Evolutionary conservation across 1,284 basidiomycete species (phyloP), one percentile per base, ranked within the genome.

Genomic region (Wolfiporia cocos): DNA sequence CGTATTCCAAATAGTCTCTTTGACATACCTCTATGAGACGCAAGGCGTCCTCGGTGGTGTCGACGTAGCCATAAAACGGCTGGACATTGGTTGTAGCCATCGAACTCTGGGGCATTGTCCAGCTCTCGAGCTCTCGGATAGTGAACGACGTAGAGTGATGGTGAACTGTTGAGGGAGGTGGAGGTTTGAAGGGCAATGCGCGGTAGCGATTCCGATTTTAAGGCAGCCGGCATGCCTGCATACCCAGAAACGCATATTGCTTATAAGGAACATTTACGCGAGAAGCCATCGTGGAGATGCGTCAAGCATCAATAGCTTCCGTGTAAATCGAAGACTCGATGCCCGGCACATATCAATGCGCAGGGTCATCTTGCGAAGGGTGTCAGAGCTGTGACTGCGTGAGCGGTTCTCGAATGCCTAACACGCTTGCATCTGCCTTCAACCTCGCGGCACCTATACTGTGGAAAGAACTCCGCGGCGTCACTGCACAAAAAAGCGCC

Each of bases 11-110:
- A 30, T 33, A 12, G 11, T 9, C 19, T 14, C 20, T 19, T 22
- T 12, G 7, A 10, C 31, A 21, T 37, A 56, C 54, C 49, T 56
- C 52, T 52, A 90, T 85, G 52, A 90, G 71, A 37, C 86, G 76
- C 34, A 90, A 72, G 10, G 86, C 86, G 55, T 91, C 79, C 50
- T 78, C 74, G 5, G 86, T 91, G 30, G 81, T 83, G 58, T 87
- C 81, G 28, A 87, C 81, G 64, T 76, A 81, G 46, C 81, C 80
- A 46, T 70, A 70, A 67, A 83, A 83, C 43, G 77, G 74, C 41
- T 74, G 73, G 31, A 57, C 51, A 26, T 32, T 37, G 18, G 42
- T 26, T 3, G 40, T 23, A 22, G 39, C 31, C 80, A 46, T 70
- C 70, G 67, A 83, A 83, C 43, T 76, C 74, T 42, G 74, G 73